These are phyloP conservation scores for Paecilomyces formosus DNA, from an alignment of 2,329 filamentous ascomycete species.

Conservation along the genomic window DNA sequence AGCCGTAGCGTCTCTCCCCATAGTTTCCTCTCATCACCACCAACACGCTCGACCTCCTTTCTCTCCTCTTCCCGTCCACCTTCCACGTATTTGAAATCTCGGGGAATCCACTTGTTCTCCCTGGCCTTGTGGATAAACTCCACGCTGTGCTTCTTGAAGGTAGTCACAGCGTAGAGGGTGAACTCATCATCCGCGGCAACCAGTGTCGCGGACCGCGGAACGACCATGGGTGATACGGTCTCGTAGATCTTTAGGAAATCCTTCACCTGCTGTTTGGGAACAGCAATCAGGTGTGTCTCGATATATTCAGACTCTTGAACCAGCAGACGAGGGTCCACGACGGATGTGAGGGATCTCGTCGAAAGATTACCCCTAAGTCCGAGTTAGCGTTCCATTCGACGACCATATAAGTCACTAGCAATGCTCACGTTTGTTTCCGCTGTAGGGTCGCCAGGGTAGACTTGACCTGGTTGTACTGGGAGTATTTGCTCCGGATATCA, in stretches of 20 bases:
- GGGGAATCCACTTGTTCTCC: slow-evolving; percentile 88
- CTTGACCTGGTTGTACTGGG: slow-evolving; percentile 88
- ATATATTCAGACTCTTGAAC: slow-evolving; percentile 92
- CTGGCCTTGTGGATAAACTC: slow-evolving; percentile 91
- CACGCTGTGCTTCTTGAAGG: slow-evolving; percentile 81
- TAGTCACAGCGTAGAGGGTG: slow-evolving; percentile 76
- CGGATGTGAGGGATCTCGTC: slow-evolving; percentile 84
- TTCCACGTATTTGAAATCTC: slow-evolving; percentile 88
- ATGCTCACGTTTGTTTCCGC: slow-evolving; percentile 72
- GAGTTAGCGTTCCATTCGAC: slow-evolving; percentile 1
- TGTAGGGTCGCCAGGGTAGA: slow-evolving; percentile 73
- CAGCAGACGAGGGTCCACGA: slow-evolving; percentile 73
- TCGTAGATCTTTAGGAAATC: slow-evolving; percentile 89
- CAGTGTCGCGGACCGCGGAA: slow-evolving; percentile 76
- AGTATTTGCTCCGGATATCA: slow-evolving; percentile 90
- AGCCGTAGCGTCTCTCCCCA: slow-evolving; percentile 87
- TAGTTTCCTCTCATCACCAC: slow-evolving; percentile 79
- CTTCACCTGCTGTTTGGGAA: slow-evolving; percentile 71
- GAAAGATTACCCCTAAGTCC: slow-evolving; percentile 72
- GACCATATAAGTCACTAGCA: not conserved
- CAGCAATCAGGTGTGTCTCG: slow-evolving; percentile 87
- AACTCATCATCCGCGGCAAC: slow-evolving; percentile 86
- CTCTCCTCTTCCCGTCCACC: slow-evolving; percentile 85
- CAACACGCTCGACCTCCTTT: slow-evolving; percentile 73
- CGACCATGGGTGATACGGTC: slow-evolving; percentile 81